Conservation (phyloP, 805 yeast genomes). For the Kodamaea laetipori region DNA sequence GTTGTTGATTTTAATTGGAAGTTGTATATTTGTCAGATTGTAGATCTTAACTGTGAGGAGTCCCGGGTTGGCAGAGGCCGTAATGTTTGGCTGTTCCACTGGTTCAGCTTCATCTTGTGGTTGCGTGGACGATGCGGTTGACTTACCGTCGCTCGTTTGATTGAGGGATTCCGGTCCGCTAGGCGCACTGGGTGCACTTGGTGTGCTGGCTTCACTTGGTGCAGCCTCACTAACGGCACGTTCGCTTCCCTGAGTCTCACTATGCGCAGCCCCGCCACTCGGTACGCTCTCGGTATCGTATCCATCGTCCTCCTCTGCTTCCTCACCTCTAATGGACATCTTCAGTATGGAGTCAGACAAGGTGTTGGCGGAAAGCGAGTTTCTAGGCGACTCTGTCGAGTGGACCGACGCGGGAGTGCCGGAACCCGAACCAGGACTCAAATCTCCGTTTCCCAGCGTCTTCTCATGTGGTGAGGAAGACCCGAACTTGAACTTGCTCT, state of each 20-base stretch:
- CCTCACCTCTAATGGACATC: constrained; percentile 15
- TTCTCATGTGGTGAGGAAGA: constrained; percentile 15
- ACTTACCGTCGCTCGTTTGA: too few relatives aligned
- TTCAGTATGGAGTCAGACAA: constrained; percentile 28
- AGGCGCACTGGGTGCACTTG: constrained; percentile 1
- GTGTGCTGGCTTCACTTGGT: too few relatives aligned
- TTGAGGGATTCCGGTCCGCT: constrained; percentile 6
- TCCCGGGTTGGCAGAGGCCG: constrained; percentile 53
- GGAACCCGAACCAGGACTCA: constrained; percentile 11
- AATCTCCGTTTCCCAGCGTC: not conserved
- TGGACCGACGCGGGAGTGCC: constrained; percentile 20
- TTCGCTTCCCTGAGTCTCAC: constrained; percentile 1
- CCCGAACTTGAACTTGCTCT: constrained; percentile 33
- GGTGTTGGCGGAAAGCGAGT: constrained; percentile 25
- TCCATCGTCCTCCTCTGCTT: not conserved
- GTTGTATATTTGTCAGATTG: constrained; percentile 62
- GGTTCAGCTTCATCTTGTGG: constrained; percentile 1
- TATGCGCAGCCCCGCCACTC: too few relatives aligned
- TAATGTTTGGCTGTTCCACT: constrained; percentile 2
- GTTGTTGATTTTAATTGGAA: constrained; percentile 71
- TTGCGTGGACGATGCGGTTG: constrained; percentile 6
- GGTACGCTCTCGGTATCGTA: not conserved
- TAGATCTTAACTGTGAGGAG: constrained; percentile 76
- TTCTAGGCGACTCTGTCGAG: constrained; percentile 28
- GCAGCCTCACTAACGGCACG: not conserved